Evolutionary conservation across 768 basidiomycete genomes (phyloP).

Genomic region (Lactifluus echinatus): DNA sequence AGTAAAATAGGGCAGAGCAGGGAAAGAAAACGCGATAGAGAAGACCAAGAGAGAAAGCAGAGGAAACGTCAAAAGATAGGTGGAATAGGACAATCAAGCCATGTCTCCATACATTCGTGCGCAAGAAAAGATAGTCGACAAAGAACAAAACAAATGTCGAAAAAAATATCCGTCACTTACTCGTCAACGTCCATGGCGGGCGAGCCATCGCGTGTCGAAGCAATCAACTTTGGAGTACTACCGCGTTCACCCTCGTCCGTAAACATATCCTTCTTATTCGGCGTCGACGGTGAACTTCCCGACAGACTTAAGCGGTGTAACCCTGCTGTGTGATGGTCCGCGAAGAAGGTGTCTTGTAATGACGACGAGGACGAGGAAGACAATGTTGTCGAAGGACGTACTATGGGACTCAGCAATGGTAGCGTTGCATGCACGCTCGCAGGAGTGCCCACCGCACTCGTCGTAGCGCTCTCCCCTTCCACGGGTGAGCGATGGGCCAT

Average conservation of each 20-base stretch:
- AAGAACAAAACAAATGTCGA: background rate
- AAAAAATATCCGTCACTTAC: background rate
- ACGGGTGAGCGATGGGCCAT: conserved; percentile 12
- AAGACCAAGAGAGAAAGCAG: background rate
- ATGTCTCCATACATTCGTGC: background rate
- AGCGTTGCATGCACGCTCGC: conserved; percentile 4
- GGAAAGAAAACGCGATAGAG: background rate
- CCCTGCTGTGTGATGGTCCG: conserved; percentile 14
- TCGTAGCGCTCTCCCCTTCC: conserved; percentile 12
- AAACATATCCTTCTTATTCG: conserved; percentile 22
- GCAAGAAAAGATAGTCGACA: background rate
- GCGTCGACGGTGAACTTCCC: conserved; percentile 1
- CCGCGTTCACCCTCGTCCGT: conserved; percentile 19
- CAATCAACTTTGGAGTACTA: conserved; percentile 5
- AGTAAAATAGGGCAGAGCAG: conserved; percentile 4
- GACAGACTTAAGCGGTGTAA: conserved; percentile 16
- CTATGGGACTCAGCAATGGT: conserved; percentile 14
- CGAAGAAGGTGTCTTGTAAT: conserved; percentile 1
- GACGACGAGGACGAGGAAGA: conserved; percentile 15
- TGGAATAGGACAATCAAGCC: background rate
- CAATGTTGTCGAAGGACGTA: background rate
- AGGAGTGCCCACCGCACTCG: conserved; percentile 14
- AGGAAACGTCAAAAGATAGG: background rate
- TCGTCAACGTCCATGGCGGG: conserved; percentile 19
- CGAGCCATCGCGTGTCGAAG: background rate